Evolutionary conservation across 202 grass and related monocot species (phyloP).

Genomic region (Setaria italica): DNA sequence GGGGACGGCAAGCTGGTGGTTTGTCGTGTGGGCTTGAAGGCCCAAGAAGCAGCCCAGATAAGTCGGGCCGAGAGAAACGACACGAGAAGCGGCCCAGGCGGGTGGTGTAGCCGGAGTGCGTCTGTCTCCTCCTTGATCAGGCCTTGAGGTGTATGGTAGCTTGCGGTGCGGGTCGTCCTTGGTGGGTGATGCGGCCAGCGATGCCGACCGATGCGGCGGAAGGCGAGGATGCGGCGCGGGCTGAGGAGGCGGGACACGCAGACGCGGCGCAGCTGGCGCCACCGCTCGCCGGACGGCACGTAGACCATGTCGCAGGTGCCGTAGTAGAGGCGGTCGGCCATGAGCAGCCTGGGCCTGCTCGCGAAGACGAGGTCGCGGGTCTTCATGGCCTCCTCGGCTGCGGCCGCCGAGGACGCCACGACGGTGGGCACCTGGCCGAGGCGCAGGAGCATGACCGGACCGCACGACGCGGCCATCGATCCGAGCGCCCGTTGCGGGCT

Average conservation of each 20-base stretch:
- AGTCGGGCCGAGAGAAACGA: no score
- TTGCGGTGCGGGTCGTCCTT: no score
- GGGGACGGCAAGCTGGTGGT: no score
- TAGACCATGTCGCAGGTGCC: conserved; percentile 35
- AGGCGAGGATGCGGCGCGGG: conserved; percentile 9
- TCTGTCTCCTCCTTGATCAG: no score
- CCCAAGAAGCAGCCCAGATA: no score
- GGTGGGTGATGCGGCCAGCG: no score
- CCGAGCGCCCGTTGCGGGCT: conserved; percentile 51
- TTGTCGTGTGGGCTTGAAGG: no score
- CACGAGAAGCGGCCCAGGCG: no score
- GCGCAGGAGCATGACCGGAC: conserved; percentile 37
- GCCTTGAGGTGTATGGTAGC: no score
- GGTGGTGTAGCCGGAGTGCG: no score
- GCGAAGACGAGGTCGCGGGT: conserved; percentile 34
- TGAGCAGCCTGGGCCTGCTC: neutral
- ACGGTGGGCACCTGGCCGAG: conserved; percentile 46
- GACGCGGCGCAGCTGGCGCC: conserved; percentile 35
- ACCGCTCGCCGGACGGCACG: conserved; percentile 39
- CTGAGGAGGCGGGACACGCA: conserved; percentile 40
- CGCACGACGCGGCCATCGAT: conserved; percentile 27
- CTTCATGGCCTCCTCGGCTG: conserved; percentile 33
- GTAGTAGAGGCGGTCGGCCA: conserved; percentile 34
- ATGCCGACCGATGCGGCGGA: neutral
- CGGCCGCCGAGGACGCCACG: conserved; percentile 30